Conservation (phyloP, 2,329 filamentous ascomycete species). For the Gnomoniopsis smithogilvyi region DNA sequence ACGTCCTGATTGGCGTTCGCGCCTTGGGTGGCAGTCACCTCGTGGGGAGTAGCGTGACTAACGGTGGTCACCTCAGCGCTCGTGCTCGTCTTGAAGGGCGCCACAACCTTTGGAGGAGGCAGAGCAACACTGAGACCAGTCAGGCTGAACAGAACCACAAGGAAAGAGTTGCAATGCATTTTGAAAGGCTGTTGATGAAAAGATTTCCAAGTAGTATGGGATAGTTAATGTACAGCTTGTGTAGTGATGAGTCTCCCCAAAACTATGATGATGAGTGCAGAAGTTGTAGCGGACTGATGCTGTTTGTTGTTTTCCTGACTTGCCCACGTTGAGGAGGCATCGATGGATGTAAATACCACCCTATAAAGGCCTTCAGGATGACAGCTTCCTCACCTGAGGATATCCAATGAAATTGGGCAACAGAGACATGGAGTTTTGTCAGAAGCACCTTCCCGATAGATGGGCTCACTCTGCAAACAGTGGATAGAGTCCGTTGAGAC, state of each 20-base stretch:
- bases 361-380: background rate
- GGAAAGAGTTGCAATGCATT: constrained; percentile 7
- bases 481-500: background rate
- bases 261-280: background rate
- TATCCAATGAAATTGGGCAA: background rate
- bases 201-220: background rate
- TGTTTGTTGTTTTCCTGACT: background rate
- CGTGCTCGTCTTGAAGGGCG: background rate
- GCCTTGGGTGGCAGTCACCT: background rate
- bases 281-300: background rate
- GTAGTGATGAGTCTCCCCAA: background rate
- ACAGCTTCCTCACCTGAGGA: background rate
- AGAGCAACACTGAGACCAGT: constrained; percentile 1
- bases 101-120: background rate
- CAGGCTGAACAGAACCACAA: constrained; percentile 1
- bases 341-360: background rate
- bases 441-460: constrained; percentile 8
- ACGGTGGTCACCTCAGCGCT: background rate
- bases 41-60: background rate
- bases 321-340: background rate
- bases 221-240: background rate
- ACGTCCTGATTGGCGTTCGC: background rate
- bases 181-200: background rate
- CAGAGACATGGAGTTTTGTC: background rate
- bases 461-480: background rate